Evolutionary conservation across 2,329 filamentous ascomycete species (phyloP).

Genomic region (Aotearoamyces nothofagi): DNA sequence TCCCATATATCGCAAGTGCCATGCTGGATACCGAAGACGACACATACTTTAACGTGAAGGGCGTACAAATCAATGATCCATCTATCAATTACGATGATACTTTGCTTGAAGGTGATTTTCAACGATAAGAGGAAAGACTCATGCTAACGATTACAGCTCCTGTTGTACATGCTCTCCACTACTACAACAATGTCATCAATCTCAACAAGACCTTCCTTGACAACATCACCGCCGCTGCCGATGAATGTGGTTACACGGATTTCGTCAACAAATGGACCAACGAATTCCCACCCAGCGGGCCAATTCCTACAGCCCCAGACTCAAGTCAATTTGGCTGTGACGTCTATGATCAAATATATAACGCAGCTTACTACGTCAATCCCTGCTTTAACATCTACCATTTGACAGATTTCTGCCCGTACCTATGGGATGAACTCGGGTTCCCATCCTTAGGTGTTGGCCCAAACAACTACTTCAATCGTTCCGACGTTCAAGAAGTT

Average conservation of each 20-base stretch:
- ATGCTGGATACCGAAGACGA: slow-evolving; percentile 33
- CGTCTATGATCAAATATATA: slow-evolving; percentile 24
- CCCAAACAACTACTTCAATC: slow-evolving; percentile 44
- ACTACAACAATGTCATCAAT: slow-evolving; percentile 32
- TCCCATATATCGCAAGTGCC: slow-evolving; percentile 31
- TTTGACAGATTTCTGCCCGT: slow-evolving; percentile 31
- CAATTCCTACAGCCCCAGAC: slow-evolving; percentile 26
- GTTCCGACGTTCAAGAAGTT: slow-evolving; percentile 40
- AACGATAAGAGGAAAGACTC: not conserved
- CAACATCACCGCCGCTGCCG: slow-evolving; percentile 26
- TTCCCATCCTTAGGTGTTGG: slow-evolving; percentile 34
- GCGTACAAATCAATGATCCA: slow-evolving; percentile 47
- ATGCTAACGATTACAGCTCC: slow-evolving; percentile 14
- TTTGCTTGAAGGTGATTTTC: slow-evolving; percentile 8
- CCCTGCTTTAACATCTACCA: slow-evolving; percentile 53
- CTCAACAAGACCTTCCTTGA: slow-evolving; percentile 34
- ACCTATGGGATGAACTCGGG: slow-evolving; percentile 14
- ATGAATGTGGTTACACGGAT: slow-evolving; percentile 34
- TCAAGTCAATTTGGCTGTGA: slow-evolving; percentile 9
- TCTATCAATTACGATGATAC: slow-evolving; percentile 24
- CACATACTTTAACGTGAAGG: slow-evolving; percentile 41
- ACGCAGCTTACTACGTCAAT: slow-evolving; percentile 37
- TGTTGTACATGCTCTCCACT: slow-evolving; percentile 32
- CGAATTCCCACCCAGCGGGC: slow-evolving; percentile 39
- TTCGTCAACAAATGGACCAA: slow-evolving; percentile 32